Evolutionary conservation across 1,139 yeast genomes (phyloP), one percentile per base, ranked within the genome.

Genomic region (Oligophagozyma castellii): DNA sequence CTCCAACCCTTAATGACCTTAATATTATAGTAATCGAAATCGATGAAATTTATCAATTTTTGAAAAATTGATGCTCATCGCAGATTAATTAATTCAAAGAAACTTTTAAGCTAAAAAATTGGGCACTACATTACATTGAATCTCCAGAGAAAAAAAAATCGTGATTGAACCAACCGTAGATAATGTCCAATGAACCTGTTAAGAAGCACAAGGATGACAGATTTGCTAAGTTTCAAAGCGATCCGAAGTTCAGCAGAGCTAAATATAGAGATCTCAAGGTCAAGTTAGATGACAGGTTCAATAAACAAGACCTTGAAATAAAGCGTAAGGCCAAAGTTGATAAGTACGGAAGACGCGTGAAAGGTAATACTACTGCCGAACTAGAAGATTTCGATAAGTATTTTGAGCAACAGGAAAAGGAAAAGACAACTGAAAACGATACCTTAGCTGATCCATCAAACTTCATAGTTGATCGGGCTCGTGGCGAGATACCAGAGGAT

Each of bases 211-310:
- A 74, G 2, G 95, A 84, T 55, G 67, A 74, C 12, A 70, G 98
- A 50, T 89, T 89, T 56, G 59, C 78, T 13, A 62, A 75, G 4
- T 79, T 86, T 4, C 84, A 78, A 44, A 72, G 67, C 41, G 98
- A 92, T 54, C 96, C 98, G 3, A 66, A 95, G 40, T 89, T 89
- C 58, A 75, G 70, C 39, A 58, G 71, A 24, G 89, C 95, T 3
- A 74, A 67, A 42, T 65, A 67, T 49, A 73, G 73, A 43, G 73
- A 76, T 37, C 59, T 75, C 38, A 79, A 77, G 52, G 78, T 83
- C 24, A 73, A 79, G 43, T 67, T 92, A 24, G 99, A 89, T 56
- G 79, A 73, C 34, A 72, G 99, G 55, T 89, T 89, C 55, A 72
- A 74, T 40, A 71, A 71, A 42, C 65, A 67, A 27, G 95, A 84